phyloP scores from a whole-genome alignment of 23 red algal species.

The Chondrus crispus region DNA sequence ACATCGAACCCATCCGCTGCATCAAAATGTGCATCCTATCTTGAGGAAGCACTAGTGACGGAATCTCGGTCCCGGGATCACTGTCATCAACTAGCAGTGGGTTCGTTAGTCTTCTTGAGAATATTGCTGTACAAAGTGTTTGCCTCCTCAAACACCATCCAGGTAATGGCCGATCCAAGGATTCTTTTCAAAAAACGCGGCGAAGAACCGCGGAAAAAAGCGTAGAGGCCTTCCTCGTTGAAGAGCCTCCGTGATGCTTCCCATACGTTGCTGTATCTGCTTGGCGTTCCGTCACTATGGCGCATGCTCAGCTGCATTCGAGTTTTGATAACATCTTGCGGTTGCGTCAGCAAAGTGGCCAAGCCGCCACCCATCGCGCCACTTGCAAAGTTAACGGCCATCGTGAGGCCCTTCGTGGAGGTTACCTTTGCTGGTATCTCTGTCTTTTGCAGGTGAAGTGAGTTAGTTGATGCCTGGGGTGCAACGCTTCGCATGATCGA shows the following conservation, averaged over 20 bases:
- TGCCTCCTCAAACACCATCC: constrained; percentile 98
- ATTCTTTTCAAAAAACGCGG: constrained; percentile 94
- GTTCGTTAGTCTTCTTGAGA: neutral
- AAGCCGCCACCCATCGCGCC: constrained; percentile 83
- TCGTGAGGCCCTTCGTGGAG: constrained; percentile 13
- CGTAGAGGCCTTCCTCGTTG: constrained; percentile 79
- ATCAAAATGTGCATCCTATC: too few relatives aligned
- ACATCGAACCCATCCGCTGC: too few relatives aligned
- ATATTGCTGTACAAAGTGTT: constrained; percentile 51
- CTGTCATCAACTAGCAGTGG: neutral
- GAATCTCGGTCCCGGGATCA: too few relatives aligned
- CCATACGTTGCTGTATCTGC: constrained; percentile 29
- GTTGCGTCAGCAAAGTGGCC: constrained; percentile 92
- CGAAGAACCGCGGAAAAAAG: constrained; percentile 86
- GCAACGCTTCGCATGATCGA: constrained; percentile 23
- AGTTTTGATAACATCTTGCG: constrained; percentile 96
- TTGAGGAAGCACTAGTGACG: too few relatives aligned
- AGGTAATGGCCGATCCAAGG: constrained; percentile 93
- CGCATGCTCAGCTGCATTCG: constrained; percentile 77
- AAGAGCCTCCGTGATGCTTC: constrained; percentile 47
- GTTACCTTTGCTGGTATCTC: neutral
- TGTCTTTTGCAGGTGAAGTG: neutral
- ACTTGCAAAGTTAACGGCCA: constrained; percentile 73
- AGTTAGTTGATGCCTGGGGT: neutral
- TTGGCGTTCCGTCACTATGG: neutral